Conservation (phyloP, 2,329 filamentous ascomycete genomes). For the Fusarium kyushuense region DNA sequence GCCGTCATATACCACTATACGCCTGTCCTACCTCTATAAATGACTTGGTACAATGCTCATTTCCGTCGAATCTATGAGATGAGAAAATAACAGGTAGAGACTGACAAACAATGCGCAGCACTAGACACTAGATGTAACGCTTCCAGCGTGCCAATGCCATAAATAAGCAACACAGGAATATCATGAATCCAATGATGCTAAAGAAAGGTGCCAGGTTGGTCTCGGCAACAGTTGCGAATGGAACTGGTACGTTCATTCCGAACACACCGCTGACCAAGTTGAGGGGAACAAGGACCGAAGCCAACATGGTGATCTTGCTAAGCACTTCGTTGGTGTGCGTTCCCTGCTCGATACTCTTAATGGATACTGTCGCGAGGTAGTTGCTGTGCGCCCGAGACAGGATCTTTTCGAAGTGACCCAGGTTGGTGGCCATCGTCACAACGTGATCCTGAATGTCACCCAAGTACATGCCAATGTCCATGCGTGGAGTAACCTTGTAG, state of each 20-base stretch:
- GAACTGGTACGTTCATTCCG: conserved; percentile 87
- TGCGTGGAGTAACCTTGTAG: conserved; percentile 92
- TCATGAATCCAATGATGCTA: conserved; percentile 57
- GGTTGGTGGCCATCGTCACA: conserved; percentile 97
- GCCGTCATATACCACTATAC: conserved; percentile 13
- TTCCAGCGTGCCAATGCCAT: conserved; percentile 60
- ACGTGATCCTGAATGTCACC: conserved; percentile 99
- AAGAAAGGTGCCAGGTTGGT: conserved; percentile 60
- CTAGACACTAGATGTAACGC: conserved; percentile 61
- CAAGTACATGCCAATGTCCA: conserved; percentile 96
- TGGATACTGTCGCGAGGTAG: conserved; percentile 93
- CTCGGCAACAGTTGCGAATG: conserved; percentile 63
- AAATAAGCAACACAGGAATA: conserved; percentile 63
- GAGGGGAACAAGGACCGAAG: conserved; percentile 94
- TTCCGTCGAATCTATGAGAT: conserved; percentile 33
- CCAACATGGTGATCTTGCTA: conserved; percentile 94
- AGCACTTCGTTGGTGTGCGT: conserved; percentile 90
- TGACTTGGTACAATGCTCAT: conserved; percentile 19
- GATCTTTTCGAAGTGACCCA: conserved; percentile 98
- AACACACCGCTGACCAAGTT: conserved; percentile 91
- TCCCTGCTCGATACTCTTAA: conserved; percentile 89
- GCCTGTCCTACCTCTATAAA: conserved; percentile 18
- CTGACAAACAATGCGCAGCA: conserved; percentile 1
- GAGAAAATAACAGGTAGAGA: conserved; percentile 22
- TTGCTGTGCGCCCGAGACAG: conserved; percentile 93